Base-by-base conservation (phyloP, 768 basidiomycete genomes). In the Pisolithus sp. region DNA sequence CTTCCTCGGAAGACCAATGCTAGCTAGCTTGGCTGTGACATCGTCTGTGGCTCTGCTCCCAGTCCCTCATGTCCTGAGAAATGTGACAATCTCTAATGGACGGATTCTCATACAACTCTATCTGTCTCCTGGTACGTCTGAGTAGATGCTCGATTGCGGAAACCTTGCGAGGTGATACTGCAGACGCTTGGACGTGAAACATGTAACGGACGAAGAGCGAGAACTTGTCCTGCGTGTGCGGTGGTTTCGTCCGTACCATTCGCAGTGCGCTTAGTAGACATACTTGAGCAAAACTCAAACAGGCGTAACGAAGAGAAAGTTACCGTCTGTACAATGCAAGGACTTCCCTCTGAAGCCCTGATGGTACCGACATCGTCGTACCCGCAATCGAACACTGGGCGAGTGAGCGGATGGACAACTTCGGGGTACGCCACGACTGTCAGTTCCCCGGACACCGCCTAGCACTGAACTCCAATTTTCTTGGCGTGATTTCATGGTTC, bases 41-140 rank as follows among this genome's bases (percentile, higher is more conserved):
- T 49, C 41, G 38, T 42, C 55, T 59, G 51, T 58, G 68, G 17
- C 65, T 57, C 48, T 65, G 68, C 30, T 77, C 76, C 90, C 89
- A 91, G 46, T 75, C 70, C 40, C 71, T 58, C 87, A 90, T 91
- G 41, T 79, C 79, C 48, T 73, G 71, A 12, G 85, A 88, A 26
- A 91, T 79, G 71, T 79, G 84, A 60, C 86, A 89, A 61, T 91
- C 84, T 57, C 73, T 85, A 49, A 91, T 85, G 4, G 76, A 76
- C 6, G 72, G 61, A 49, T 77, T 78, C 67, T 89, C 85, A 57
- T 82, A 89, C 66, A 76, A 73, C 59, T 88, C 86, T 37, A 91
- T 59, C 57, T 89, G 86, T 54, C 82, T 73, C 46, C 59, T 67
- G 2, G 86, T 86, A 49, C 79, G 80, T 43, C 89, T 77, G n/a